phyloP scores from a whole-genome alignment of 1,284 basidiomycete genomes.

The Takashimella koratensis region DNA sequence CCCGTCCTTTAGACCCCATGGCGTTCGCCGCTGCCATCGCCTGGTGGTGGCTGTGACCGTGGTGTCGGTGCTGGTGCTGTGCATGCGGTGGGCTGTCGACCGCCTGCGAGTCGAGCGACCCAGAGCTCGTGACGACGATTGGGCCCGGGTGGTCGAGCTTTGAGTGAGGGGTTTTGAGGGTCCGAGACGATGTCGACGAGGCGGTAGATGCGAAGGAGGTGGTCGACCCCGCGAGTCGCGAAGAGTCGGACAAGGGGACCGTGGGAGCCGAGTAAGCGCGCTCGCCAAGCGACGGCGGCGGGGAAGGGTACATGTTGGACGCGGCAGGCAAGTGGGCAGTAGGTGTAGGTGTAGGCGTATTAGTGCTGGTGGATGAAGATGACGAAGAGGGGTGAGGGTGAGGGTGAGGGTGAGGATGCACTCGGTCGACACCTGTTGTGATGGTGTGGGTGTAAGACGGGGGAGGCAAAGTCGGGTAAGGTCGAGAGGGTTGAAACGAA shows the following conservation, averaged over 20 bases:
- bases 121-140: slow-evolving; percentile 14
- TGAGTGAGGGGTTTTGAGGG: slow-evolving; percentile 32
- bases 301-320: neutral
- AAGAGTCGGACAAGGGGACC: neutral
- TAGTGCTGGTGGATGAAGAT: neutral
- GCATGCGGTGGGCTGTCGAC: neutral
- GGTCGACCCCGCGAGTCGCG: slow-evolving; percentile 4
- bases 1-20: neutral
- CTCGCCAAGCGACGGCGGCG: neutral
- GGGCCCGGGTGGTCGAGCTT: slow-evolving; percentile 16
- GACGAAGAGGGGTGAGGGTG: neutral
- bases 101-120: slow-evolving; percentile 8
- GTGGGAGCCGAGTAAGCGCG: neutral
- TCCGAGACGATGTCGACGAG: slow-evolving; percentile 29
- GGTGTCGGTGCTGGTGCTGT: slow-evolving; percentile 1
- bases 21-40: neutral
- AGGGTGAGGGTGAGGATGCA: no score
- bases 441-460: no score
- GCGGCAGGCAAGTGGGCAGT: no score
- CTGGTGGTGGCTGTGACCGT: neutral
- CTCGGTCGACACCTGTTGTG: no score
- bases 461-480: neutral
- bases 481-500: neutral
- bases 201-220: slow-evolving; percentile 25
- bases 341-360: neutral